Evolutionary conservation across 441 rosid species (phyloP), one percentile per base, ranked within the genome.

Genomic region (Pelargonium hybrid): DNA sequence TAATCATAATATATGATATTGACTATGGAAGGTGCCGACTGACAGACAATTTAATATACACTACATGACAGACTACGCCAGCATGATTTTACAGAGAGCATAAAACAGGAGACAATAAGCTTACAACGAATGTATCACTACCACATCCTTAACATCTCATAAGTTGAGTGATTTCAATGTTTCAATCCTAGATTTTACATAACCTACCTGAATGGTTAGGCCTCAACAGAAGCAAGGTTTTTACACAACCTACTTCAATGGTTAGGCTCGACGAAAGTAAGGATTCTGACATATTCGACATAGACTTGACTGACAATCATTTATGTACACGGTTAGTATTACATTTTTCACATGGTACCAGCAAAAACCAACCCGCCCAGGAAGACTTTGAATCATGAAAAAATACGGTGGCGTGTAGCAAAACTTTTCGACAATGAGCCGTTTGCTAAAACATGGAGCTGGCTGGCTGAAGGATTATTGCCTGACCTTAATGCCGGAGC

Each of bases 201-300:
- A 57, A 13, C 64, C 64, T 57, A 57, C 64, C 64, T 57, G 29
- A 57, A 57, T 21, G 64, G 64, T 57, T 57, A 57, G 10, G 64
- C 29, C 64, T 57, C 64, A 21, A 21, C 64, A 57, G 25, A 57
- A 57, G 29, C 64, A 57, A 57, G 21, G 64, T n/a, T 48, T 48
- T 59, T 59, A 59, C 64, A 59, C 11, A 23, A 59, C 64, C 64
- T 59, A 59, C 64, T 18, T 59, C n/a, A 59, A 59, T 59, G 64
- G 64, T 59, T 59, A 59, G 43, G 43, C 43, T 37, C 43, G 43
- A 37, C 43, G 1, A 59, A 21, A 48, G 56, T 48, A 59, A 59
- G 64, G 64, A 23, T 59, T 26, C 64, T 59, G 31, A 59, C 64
- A 59, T 59, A 59, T 23, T 59, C 25, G 15, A 21, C 64, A 59